Base-by-base conservation (phyloP, 768 basidiomycete genomes). In the Gelatoporia subvermispora region DNA sequence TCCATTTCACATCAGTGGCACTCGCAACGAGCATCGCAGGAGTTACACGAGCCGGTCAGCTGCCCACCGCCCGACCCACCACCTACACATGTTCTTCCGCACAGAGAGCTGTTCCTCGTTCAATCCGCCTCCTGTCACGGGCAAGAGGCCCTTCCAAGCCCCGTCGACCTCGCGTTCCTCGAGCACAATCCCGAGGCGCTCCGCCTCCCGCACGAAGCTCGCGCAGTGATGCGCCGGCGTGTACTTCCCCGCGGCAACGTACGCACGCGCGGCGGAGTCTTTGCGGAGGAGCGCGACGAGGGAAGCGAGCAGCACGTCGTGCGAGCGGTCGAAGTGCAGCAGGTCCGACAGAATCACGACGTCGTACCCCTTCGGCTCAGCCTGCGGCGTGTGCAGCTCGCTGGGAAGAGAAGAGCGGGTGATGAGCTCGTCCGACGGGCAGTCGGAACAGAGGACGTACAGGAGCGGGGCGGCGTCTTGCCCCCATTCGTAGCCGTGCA, bases 341-440 rank as follows among this genome's bases (percentile, higher is more conserved):
- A 90, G 70, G 65, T 89, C 85, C 2, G 84, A 87, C 41, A 85
- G 72, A 48, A 89, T 75, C 43, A 88, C 68, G 16, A 76, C 56
- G 54, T 86, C 83, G 60, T 74, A 87, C 0, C 69, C 69, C 38
- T 20, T 31, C 22, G 35, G 31, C 28, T 22, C 20, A 8, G 24
- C 21, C 17, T 5, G 42, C 21, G 3, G 24, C 28, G 44, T 43
- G 8, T 36, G 51, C 3, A 17, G 40, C 35, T 28, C 34, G 17
- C 35, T 47, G 42, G 43, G 18, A 46, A 16, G 20, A 22, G 35
- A 18, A 45, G 48, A 24, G 13, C 4, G 20, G 40, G 22, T 4
- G 21, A 28, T 45, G 45, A 47, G 45, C 28, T 7, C 23, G 54
- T 51, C 52, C 34, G 28, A 41, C 22, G 21, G 9, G 48, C 45